These are phyloP conservation scores for Globisporangium emineosum DNA, from an alignment of 352 stramenopile species.

Conservation along the genomic window DNA sequence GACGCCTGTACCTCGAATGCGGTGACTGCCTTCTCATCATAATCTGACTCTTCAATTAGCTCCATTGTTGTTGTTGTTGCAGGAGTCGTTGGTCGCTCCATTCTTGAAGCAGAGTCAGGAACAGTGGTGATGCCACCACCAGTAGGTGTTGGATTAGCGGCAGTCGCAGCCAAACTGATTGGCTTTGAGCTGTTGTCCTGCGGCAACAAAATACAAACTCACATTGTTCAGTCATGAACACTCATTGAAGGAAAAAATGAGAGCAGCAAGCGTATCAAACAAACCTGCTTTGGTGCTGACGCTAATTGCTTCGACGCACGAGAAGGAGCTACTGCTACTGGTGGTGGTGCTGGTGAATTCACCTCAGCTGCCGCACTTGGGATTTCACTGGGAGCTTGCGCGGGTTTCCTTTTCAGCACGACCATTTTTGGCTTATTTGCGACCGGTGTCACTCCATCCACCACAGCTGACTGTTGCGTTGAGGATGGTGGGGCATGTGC, in stretches of 20 bases:
- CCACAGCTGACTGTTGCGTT: background rate
- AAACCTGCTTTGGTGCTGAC: background rate
- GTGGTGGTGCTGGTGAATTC: background rate
- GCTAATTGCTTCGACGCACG: background rate
- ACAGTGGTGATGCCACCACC: background rate
- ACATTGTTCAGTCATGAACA: background rate
- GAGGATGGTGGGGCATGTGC: background rate
- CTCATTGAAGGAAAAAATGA: background rate
- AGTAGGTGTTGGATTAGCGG: background rate
- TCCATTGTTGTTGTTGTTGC: background rate
- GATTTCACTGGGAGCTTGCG: background rate
- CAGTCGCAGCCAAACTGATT: background rate
- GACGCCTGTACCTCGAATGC: background rate
- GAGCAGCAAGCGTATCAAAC: no score
- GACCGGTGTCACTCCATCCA: no score
- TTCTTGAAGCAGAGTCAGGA: background rate
- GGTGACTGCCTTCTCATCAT: background rate
- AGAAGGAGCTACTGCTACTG: background rate
- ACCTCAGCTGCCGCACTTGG: background rate
- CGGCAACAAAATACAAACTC: background rate
- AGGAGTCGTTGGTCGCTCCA: background rate
- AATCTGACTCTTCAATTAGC: background rate
- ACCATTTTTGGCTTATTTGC: constrained; percentile 6
- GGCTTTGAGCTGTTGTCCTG: background rate
- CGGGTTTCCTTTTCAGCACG: constrained; percentile 1